These are phyloP conservation scores for Mycosphaerella sp. DNA, from an alignment of 2,329 filamentous ascomycete genomes.

Conservation along the genomic window DNA sequence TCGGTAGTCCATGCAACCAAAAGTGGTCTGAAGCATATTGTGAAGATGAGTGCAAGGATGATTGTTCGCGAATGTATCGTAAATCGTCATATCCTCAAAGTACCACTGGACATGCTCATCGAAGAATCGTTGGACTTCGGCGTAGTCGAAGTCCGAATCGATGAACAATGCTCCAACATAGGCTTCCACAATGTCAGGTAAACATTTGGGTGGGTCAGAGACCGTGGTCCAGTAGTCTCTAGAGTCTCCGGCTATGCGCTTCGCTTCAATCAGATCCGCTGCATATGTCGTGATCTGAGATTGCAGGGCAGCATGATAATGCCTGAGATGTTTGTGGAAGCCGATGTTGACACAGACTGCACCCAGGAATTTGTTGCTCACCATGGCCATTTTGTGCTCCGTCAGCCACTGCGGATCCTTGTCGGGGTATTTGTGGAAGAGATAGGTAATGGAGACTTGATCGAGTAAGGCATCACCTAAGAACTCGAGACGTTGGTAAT, in stretches of 20 bases:
- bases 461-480: slow-evolving; percentile 84
- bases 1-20: slow-evolving; percentile 60
- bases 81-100: slow-evolving; percentile 80
- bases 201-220: slow-evolving; percentile 63
- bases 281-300: slow-evolving; percentile 51
- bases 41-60: slow-evolving; percentile 70
- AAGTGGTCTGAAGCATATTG: slow-evolving; percentile 56
- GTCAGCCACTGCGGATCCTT: slow-evolving; percentile 95
- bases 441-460: slow-evolving; percentile 73
- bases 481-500: slow-evolving; percentile 88
- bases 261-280: slow-evolving; percentile 51
- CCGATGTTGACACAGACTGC: slow-evolving; percentile 71
- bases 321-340: slow-evolving; percentile 66
- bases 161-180: slow-evolving; percentile 89
- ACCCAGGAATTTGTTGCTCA: slow-evolving; percentile 88
- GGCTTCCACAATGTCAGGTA: slow-evolving; percentile 83
- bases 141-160: slow-evolving; percentile 74
- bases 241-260: slow-evolving; percentile 45
- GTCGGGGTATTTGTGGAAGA: slow-evolving; percentile 69
- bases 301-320: slow-evolving; percentile 47
- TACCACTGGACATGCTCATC: slow-evolving; percentile 64
- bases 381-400: slow-evolving; percentile 99
- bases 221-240: slow-evolving; percentile 65
- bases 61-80: slow-evolving; percentile 78
- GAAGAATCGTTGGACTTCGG: slow-evolving; percentile 70